These are phyloP conservation scores for Psilocybe tampanensis DNA, from an alignment of 768 basidiomycete species.

Conservation along the genomic window DNA sequence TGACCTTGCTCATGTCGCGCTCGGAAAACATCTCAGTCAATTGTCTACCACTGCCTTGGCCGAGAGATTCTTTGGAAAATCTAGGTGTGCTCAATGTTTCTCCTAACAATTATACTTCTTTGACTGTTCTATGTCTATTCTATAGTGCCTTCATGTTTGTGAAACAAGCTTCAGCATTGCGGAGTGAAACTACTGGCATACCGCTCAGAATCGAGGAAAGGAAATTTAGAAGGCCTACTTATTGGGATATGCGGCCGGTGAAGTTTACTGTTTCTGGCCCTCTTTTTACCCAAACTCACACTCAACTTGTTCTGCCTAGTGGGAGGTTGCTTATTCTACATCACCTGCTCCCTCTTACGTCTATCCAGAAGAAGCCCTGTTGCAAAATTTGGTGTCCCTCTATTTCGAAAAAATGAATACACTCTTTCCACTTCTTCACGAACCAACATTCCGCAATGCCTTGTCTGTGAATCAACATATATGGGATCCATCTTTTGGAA, in stretches of 20 bases:
- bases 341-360: slow-evolving; percentile 28
- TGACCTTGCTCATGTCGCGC: slow-evolving; percentile 33
- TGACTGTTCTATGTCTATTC: neutral
- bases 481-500: slow-evolving; percentile 51
- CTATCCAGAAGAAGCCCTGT: slow-evolving; percentile 55
- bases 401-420: slow-evolving; percentile 60
- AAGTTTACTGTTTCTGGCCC: slow-evolving; percentile 5
- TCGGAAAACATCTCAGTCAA: slow-evolving; percentile 31
- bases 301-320: slow-evolving; percentile 29
- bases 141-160: slow-evolving; percentile 42
- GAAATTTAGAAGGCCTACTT: slow-evolving; percentile 25
- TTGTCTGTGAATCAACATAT: slow-evolving; percentile 50
- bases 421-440: slow-evolving; percentile 65
- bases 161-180: slow-evolving; percentile 43
- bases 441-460: slow-evolving; percentile 60
- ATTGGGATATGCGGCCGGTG: slow-evolving; percentile 34
- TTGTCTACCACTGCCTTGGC: slow-evolving; percentile 32
- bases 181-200: slow-evolving; percentile 22
- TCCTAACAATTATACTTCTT: neutral
- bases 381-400: slow-evolving; percentile 48
- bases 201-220: slow-evolving; percentile 27
- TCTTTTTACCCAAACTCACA: neutral
- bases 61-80: slow-evolving; percentile 43
- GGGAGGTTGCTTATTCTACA: slow-evolving; percentile 33
- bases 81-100: slow-evolving; percentile 26